Percentiles rank a stretch among this genome's conserved stretches.
Conservation (phyloP, 345 rosid genomes). For the Microcos paniculata region DNA sequence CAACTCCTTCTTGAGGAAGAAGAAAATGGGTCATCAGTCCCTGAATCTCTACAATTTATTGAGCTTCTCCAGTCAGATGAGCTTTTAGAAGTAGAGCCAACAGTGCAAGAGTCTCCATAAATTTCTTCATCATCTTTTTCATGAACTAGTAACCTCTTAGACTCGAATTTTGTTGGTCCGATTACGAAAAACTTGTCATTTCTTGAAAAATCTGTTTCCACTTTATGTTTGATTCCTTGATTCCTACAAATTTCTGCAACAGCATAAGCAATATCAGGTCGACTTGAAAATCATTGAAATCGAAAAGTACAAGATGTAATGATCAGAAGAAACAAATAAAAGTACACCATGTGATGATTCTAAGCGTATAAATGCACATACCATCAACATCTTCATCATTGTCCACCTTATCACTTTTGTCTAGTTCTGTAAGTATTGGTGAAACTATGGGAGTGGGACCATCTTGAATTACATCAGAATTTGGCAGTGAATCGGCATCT, state of each 20-base stretch:
- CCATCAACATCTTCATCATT: constrained; percentile 42
- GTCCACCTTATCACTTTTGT: constrained; percentile 38
- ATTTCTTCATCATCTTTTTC: constrained; percentile 55
- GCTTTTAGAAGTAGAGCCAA: constrained; percentile 95
- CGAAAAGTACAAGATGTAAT: constrained; percentile 14
- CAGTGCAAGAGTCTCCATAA: constrained; percentile 80
- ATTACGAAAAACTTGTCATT: constrained; percentile 33
- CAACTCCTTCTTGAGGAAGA: constrained; percentile 92
- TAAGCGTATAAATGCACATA: constrained; percentile 9
- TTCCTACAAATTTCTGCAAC: constrained; percentile 11
- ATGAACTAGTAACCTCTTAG: constrained; percentile 31
- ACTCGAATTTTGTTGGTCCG: constrained; percentile 31
- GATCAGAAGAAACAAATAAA: neutral
- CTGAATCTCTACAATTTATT: constrained; percentile 59
- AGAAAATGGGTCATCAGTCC: constrained; percentile 89
- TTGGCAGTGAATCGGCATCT: constrained; percentile 23
- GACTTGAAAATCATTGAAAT: neutral
- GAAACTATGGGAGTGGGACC: constrained; percentile 38
- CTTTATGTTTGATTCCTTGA: constrained; percentile 15
- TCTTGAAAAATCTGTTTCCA: constrained; percentile 18
- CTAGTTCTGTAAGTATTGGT: constrained; percentile 16
- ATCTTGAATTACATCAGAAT: constrained; percentile 23
- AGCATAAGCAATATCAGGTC: constrained; percentile 22
- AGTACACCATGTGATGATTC: neutral
- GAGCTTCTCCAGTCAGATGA: constrained; percentile 99